Evolutionary conservation across 345 rosid species (phyloP).

Genomic region (Noccaea bulbosa): DNA sequence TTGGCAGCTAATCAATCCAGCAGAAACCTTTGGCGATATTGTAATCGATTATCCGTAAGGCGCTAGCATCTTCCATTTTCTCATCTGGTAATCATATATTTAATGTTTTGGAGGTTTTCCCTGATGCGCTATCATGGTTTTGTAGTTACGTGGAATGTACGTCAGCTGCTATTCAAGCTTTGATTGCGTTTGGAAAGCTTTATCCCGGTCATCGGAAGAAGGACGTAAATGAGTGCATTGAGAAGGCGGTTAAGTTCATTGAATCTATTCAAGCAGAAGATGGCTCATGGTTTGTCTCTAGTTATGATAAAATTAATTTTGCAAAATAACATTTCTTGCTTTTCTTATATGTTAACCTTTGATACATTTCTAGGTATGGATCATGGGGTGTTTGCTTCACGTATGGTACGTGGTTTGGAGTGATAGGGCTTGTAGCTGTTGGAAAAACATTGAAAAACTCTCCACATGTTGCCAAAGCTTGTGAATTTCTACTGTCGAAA

Average conservation of each 20-base stretch:
- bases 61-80: conserved; percentile 32
- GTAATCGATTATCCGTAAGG: conserved; percentile 97
- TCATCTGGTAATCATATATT: background rate
- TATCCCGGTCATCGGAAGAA: conserved; percentile 77
- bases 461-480: conserved; percentile 70
- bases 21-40: conserved; percentile 98
- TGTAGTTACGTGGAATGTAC: conserved; percentile 92
- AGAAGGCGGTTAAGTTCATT: conserved; percentile 65
- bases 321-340: background rate
- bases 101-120: conserved; percentile 15
- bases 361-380: conserved; percentile 69
- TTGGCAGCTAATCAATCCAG: conserved; percentile 85
- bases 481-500: conserved; percentile 82
- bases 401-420: conserved; percentile 82
- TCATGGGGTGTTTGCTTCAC: conserved; percentile 96
- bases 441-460: conserved; percentile 68
- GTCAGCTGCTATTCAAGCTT: conserved; percentile 90
- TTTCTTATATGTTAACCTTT: conserved; percentile 1
- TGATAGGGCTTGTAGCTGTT: conserved; percentile 75
- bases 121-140: conserved; percentile 32
- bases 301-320: conserved; percentile 7
- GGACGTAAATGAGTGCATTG: conserved; percentile 76
- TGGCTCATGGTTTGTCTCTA: conserved; percentile 88
- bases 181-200: conserved; percentile 64
- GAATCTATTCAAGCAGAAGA: conserved; percentile 75